phyloP scores from a whole-genome alignment of 2,329 filamentous ascomycete genomes.

The Helotiales sp. region DNA sequence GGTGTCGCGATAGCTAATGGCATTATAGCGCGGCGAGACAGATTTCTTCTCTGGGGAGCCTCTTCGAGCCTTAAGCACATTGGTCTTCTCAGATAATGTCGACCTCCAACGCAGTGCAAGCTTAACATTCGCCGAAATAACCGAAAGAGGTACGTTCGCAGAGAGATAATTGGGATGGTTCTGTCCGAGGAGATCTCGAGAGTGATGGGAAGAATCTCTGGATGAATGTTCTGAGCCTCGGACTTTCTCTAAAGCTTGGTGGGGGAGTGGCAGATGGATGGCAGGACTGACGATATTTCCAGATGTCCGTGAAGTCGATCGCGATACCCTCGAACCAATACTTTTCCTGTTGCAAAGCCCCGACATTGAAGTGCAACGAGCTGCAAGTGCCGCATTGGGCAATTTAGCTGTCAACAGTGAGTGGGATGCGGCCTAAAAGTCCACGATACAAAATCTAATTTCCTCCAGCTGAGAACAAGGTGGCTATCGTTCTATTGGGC shows the following conservation, averaged over 20 bases:
- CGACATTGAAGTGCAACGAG: slow-evolving; percentile 95
- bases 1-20: background rate
- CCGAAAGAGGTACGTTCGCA: slow-evolving; percentile 77
- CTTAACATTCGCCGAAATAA: slow-evolving; percentile 98
- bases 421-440: slow-evolving; percentile 31
- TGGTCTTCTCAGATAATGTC: slow-evolving; percentile 98
- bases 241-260: background rate
- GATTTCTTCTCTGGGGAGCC: slow-evolving; percentile 98
- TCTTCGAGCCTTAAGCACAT: slow-evolving; percentile 86
- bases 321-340: slow-evolving; percentile 93
- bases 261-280: background rate
- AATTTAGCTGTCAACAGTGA: slow-evolving; percentile 97
- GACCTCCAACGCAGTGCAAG: slow-evolving; percentile 96
- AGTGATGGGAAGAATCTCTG: background rate
- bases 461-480: slow-evolving; percentile 89
- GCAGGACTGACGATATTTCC: slow-evolving; percentile 23
- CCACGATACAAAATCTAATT: slow-evolving; percentile 41
- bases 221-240: background rate
- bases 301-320: slow-evolving; percentile 97
- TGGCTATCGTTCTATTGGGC: slow-evolving; percentile 89
- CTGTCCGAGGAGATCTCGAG: background rate
- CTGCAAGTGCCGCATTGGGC: slow-evolving; percentile 91
- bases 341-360: slow-evolving; percentile 91
- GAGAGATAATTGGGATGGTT: background rate
- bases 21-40: slow-evolving; percentile 76